Evolutionary conservation across 1,284 basidiomycete genomes (phyloP).

Genomic region (Austroboletus niveus): DNA sequence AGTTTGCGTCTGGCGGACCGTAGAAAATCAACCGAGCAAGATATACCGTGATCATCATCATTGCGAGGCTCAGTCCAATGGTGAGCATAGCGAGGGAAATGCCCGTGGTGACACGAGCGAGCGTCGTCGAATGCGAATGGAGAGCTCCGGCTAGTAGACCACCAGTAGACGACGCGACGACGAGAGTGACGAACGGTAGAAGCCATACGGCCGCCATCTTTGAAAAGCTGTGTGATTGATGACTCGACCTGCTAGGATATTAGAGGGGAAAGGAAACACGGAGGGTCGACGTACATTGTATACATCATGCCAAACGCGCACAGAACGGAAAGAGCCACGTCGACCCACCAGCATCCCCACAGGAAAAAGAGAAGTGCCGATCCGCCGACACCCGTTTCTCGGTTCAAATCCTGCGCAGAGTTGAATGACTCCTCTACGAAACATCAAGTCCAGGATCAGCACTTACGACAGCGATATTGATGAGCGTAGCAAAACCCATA

Average conservation of each 20-base stretch:
- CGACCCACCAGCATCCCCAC: constrained; percentile 66
- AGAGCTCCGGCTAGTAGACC: constrained; percentile 50
- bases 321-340: constrained; percentile 44
- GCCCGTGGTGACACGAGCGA: constrained; percentile 52
- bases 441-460: constrained; percentile 19
- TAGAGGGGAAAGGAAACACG: background rate
- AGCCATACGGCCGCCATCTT: constrained; percentile 54
- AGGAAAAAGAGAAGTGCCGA: constrained; percentile 46
- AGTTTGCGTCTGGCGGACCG: constrained; percentile 39
- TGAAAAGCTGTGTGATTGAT: constrained; percentile 48
- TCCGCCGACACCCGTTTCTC: constrained; percentile 43
- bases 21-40: constrained; percentile 40
- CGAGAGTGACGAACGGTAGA: constrained; percentile 59
- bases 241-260: constrained; percentile 43
- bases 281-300: constrained; percentile 44
- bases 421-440: background rate
- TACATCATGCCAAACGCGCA: constrained; percentile 58
- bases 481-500: constrained; percentile 59
- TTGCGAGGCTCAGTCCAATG: constrained; percentile 49
- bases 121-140: constrained; percentile 34
- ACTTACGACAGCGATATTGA: constrained; percentile 48
- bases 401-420: constrained; percentile 22
- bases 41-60: constrained; percentile 48
- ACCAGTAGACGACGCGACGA: constrained; percentile 61
- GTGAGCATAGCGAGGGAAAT: constrained; percentile 50